phyloP scores from a whole-genome alignment of 768 basidiomycete species.

The Strobilomyces echinocephalus region DNA sequence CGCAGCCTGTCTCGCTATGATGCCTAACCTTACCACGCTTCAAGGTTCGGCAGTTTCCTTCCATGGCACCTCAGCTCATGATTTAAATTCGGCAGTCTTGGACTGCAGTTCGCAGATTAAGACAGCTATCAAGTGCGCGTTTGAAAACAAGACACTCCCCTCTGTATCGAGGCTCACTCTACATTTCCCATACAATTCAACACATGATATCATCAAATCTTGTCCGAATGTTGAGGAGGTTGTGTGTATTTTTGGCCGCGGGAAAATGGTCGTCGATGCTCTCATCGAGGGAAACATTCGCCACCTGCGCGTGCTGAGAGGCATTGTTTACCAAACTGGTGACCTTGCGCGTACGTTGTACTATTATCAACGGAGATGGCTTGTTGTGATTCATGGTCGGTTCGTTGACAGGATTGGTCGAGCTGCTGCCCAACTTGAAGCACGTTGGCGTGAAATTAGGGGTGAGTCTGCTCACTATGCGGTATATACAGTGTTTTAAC shows the following conservation, averaged over 20 bases:
- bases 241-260: too few relatives aligned
- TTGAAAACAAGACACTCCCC: slow-evolving; percentile 7
- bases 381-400: not conserved
- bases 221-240: slow-evolving; percentile 5
- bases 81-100: not conserved
- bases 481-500: not conserved
- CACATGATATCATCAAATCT: slow-evolving; percentile 10
- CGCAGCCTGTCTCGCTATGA: not conserved
- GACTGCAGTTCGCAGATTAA: not conserved
- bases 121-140: slow-evolving; percentile 2
- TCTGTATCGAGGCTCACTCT: slow-evolving; percentile 3
- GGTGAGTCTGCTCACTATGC: not conserved
- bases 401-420: slow-evolving; percentile 4
- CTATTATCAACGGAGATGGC: slow-evolving; percentile 4
- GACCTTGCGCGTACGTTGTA: not conserved
- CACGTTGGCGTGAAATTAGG: not conserved
- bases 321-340: too few relatives aligned
- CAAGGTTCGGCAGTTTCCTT: not conserved
- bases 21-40: slow-evolving; percentile 7
- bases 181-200: not conserved
- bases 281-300: too few relatives aligned
- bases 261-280: too few relatives aligned
- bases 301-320: too few relatives aligned
- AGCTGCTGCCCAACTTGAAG: not conserved
- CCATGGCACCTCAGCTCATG: not conserved